Conservation (phyloP, 257 asterid genomes). For the Petunia secreta region DNA sequence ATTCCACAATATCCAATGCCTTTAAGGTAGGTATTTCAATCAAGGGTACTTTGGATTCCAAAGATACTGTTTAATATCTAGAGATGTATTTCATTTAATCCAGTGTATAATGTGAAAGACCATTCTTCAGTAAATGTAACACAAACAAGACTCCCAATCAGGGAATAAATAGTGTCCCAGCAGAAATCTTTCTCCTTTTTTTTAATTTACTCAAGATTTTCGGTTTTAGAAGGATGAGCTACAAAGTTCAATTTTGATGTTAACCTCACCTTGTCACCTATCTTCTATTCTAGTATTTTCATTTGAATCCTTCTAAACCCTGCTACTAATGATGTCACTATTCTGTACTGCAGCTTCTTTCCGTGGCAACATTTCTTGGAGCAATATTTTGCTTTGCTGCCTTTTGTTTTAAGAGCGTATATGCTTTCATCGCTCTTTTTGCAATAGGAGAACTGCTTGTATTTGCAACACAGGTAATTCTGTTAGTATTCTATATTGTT, state of each 20-base stretch:
- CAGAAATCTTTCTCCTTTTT: background rate
- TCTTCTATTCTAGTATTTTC: constrained; percentile 12
- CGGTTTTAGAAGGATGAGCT: constrained; percentile 3
- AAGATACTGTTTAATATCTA: constrained; percentile 14
- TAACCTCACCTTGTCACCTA: background rate
- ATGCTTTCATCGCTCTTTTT: constrained; percentile 62
- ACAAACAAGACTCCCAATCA: background rate
- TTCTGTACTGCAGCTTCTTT: constrained; percentile 66
- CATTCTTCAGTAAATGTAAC: background rate
- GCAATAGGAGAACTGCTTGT: constrained; percentile 81
- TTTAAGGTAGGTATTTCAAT: constrained; percentile 62
- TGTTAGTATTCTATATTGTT: background rate
- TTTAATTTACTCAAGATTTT: background rate
- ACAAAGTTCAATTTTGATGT: background rate
- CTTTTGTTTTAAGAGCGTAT: constrained; percentile 74
- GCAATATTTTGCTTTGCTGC: constrained; percentile 79
- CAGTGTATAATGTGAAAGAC: background rate
- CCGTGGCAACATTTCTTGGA: constrained; percentile 67
- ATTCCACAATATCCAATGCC: constrained; percentile 80
- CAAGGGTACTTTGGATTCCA: background rate
- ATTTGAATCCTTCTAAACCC: constrained; percentile 17
- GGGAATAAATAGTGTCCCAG: background rate
- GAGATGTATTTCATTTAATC: constrained; percentile 1
- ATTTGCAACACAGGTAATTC: constrained; percentile 87
- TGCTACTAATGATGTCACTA: constrained; percentile 20